Percentiles rank a stretch among this genome's conserved stretches.
These are phyloP conservation scores for Pseudocohnilembus persalinus DNA, from an alignment of 169 alveolate genomes.

Conservation along the genomic window DNA sequence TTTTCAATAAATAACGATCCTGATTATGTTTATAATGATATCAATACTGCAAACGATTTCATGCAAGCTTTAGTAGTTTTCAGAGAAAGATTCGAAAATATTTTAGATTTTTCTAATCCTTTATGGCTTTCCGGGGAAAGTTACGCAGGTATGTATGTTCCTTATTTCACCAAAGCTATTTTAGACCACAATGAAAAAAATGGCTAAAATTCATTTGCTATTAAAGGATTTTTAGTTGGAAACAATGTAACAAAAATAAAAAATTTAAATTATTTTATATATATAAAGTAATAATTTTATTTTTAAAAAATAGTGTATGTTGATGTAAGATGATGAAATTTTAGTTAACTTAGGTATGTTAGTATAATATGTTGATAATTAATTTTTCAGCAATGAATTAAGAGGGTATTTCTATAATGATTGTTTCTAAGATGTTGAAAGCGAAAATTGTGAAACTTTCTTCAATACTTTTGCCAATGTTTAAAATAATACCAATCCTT, in stretches of 20 bases:
- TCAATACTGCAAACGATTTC: not conserved
- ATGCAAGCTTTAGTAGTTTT: not conserved
- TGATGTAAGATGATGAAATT: not conserved
- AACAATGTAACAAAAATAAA: too few species aligned
- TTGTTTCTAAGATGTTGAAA: not conserved
- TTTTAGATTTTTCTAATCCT: too few species aligned
- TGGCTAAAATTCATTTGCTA: not conserved
- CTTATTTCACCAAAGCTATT: not conserved
- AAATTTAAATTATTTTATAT: too few species aligned
- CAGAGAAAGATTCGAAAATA: not conserved
- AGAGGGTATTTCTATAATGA: not conserved
- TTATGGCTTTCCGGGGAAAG: not conserved
- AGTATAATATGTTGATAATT: not conserved
- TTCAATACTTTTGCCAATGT: not conserved
- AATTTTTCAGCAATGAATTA: not conserved
- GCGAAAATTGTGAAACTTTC: not conserved
- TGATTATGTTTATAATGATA: not conserved
- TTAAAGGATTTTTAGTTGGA: not conserved
- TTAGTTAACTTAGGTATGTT: not conserved
- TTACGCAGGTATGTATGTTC: not conserved
- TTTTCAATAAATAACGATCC: conserved; percentile 30
- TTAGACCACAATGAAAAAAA: not conserved
- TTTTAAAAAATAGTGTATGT: too few species aligned
- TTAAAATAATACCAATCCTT: not conserved
- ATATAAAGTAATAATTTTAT: too few species aligned